Conservation (phyloP, 176 grass and related monocot species). For the Panicum miliaceum region DNA sequence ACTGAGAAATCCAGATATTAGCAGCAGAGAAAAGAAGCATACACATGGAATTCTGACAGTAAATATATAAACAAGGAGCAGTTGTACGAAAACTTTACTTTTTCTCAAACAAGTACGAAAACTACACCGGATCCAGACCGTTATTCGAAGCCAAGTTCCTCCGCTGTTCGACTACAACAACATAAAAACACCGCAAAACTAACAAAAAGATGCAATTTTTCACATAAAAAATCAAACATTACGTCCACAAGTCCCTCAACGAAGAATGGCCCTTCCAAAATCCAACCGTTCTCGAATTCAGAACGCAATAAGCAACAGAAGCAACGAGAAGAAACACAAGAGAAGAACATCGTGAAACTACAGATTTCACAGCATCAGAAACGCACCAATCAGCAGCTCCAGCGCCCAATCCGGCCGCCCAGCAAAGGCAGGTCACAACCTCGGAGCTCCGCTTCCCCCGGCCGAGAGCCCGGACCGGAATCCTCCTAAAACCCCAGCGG, state of each 20-base stretch:
- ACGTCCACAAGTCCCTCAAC: neutral
- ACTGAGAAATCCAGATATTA: slow-evolving; percentile 16
- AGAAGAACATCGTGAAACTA: neutral
- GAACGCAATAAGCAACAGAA: neutral
- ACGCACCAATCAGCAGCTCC: slow-evolving; percentile 20
- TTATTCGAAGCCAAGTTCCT: neutral
- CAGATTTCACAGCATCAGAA: neutral
- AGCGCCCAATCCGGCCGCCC: slow-evolving; percentile 7
- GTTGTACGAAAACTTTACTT: neutral
- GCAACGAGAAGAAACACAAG: neutral
- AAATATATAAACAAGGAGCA: neutral
- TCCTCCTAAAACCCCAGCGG: slow-evolving; percentile 34
- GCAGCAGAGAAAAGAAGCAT: neutral
- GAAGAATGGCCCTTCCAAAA: slow-evolving; percentile 2
- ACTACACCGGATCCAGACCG: slow-evolving; percentile 13
- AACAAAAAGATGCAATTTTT: neutral
- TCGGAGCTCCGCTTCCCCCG: neutral
- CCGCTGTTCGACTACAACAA: neutral
- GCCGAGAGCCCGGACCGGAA: neutral
- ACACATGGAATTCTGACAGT: slow-evolving; percentile 1
- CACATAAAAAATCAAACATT: neutral
- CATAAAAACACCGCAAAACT: neutral
- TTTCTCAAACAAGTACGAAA: slow-evolving; percentile 16
- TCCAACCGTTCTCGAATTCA: neutral
- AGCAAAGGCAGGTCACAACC: neutral